Percentiles rank a stretch among this genome's conserved stretches.
phyloP scores from a whole-genome alignment of 352 stramenopile species.

The Globisporangium cystogenes region DNA sequence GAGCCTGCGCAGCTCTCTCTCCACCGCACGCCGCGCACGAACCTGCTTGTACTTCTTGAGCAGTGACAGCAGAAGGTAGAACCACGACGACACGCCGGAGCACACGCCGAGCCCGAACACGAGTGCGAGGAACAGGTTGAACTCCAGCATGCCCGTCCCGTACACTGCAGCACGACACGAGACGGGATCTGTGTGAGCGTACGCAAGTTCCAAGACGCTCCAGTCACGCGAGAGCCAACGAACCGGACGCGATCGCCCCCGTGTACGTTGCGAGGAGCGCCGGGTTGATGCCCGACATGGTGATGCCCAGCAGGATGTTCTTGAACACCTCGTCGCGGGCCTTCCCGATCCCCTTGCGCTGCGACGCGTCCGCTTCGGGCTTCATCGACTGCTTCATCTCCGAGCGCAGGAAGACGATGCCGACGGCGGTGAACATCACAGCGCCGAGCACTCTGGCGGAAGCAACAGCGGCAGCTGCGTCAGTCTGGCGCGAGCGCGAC shows the following conservation, averaged over 20 bases:
- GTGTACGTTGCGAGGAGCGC: conserved; percentile 84
- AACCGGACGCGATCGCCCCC: conserved; percentile 82
- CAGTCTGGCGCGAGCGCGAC: neutral
- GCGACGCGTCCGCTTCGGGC: conserved; percentile 36
- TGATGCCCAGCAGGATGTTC: conserved; percentile 81
- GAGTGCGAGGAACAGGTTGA: conserved; percentile 76
- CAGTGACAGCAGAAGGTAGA: conserved; percentile 80
- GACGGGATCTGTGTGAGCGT: neutral
- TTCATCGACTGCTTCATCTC: conserved; percentile 78
- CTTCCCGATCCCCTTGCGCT: conserved; percentile 42
- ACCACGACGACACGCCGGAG: conserved; percentile 86
- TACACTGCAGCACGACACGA: conserved; percentile 43
- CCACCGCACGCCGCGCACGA: neutral
- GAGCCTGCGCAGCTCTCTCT: neutral
- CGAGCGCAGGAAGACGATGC: conserved; percentile 71
- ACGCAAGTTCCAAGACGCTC: neutral
- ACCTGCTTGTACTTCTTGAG: conserved; percentile 90
- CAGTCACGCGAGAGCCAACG: neutral
- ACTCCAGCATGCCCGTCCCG: conserved; percentile 81
- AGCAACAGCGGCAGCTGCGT: neutral
- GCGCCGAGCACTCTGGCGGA: conserved; percentile 65
- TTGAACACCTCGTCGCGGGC: conserved; percentile 66
- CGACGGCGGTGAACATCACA: conserved; percentile 82
- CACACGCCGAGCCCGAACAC: conserved; percentile 83
- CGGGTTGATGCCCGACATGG: conserved; percentile 86